phyloP scores from a whole-genome alignment of 805 yeast genomes.

The Lachancea dasiensis region DNA sequence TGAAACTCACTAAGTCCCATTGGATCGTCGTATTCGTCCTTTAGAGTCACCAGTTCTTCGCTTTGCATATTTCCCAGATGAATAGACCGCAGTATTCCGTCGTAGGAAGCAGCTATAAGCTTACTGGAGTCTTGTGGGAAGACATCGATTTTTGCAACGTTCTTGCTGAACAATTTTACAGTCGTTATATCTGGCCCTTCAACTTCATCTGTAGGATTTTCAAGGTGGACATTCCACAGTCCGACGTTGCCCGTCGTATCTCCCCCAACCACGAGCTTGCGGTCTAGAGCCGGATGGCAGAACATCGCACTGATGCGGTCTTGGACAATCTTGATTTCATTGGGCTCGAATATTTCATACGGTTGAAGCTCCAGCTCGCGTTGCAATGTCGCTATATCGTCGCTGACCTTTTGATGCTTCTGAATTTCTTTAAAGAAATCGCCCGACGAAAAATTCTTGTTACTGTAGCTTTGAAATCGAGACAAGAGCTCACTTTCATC shows the following conservation, averaged over 20 bases:
- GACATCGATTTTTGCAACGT: constrained; percentile 59
- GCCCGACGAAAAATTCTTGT: constrained; percentile 50
- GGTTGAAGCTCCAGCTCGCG: constrained; percentile 48
- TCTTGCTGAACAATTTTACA: constrained; percentile 69
- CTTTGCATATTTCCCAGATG: constrained; percentile 60
- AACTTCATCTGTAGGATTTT: constrained; percentile 33
- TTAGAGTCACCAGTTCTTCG: constrained; percentile 52
- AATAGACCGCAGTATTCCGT: constrained; percentile 72
- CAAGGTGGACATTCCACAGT: constrained; percentile 64
- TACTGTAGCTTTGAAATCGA: constrained; percentile 28
- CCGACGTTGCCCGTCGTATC: constrained; percentile 87
- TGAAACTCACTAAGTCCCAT: constrained; percentile 73
- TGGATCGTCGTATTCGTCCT: constrained; percentile 47
- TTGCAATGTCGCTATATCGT: constrained; percentile 43
- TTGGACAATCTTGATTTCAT: constrained; percentile 59
- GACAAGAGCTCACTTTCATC: constrained; percentile 31
- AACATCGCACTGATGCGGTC: constrained; percentile 68
- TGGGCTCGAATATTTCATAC: constrained; percentile 55
- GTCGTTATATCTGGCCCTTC: constrained; percentile 50
- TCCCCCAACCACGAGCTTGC: constrained; percentile 71
- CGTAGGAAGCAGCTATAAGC: constrained; percentile 72
- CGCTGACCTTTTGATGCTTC: constrained; percentile 30
- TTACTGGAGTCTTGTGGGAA: constrained; percentile 45
- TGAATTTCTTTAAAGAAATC: constrained; percentile 58
- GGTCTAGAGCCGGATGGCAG: constrained; percentile 67